phyloP scores from a whole-genome alignment of 768 basidiomycete species.

The Russula ochroleuca region DNA sequence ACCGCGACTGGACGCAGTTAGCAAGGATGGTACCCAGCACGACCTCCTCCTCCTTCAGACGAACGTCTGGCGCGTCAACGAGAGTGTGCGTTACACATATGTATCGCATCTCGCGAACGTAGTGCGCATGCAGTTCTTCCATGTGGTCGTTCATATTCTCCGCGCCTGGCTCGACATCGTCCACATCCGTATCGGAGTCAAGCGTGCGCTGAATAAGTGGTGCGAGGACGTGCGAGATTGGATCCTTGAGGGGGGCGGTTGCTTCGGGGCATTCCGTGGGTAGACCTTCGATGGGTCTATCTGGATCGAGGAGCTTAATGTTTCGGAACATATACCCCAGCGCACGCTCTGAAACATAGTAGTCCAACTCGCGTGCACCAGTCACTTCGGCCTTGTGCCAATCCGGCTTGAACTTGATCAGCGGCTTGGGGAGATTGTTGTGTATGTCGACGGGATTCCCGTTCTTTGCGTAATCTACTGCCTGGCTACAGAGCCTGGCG shows the following conservation, averaged over 20 bases:
- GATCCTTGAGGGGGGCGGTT: slow-evolving; percentile 1
- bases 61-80: slow-evolving; percentile 49
- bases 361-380: slow-evolving; percentile 52
- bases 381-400: slow-evolving; percentile 53
- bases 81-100: slow-evolving; percentile 66
- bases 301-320: slow-evolving; percentile 45
- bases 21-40: slow-evolving; percentile 72
- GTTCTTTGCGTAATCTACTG: slow-evolving; percentile 79
- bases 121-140: slow-evolving; percentile 43
- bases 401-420: slow-evolving; percentile 71
- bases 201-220: slow-evolving; percentile 2
- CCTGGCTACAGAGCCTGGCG: slow-evolving; percentile 58
- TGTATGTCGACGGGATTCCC: slow-evolving; percentile 59
- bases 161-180: neutral
- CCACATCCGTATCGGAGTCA: neutral
- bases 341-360: slow-evolving; percentile 66
- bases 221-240: slow-evolving; percentile 8
- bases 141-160: neutral
- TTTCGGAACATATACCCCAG: slow-evolving; percentile 68
- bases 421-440: slow-evolving; percentile 42
- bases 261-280: neutral
- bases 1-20: slow-evolving; percentile 58
- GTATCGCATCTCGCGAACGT: slow-evolving; percentile 63
- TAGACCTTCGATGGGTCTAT: slow-evolving; percentile 28
- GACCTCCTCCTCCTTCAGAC: slow-evolving; percentile 67